Conservation (phyloP, 1,284 basidiomycete species). For the Boletellus deceptivus region DNA sequence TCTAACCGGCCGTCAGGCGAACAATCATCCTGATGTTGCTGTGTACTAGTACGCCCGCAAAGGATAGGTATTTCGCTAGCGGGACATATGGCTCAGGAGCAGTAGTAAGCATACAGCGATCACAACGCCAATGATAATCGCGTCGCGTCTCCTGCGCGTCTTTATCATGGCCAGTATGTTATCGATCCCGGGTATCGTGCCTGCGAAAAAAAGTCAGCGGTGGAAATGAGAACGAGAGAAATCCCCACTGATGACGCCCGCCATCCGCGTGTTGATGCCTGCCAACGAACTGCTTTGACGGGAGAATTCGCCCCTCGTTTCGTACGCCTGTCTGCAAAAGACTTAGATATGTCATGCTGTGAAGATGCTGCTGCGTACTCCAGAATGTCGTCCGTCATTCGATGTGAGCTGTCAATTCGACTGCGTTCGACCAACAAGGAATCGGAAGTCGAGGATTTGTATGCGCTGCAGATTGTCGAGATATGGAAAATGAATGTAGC, state of each 20-base stretch:
- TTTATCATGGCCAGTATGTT: conserved; percentile 91
- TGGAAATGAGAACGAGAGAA: not conserved
- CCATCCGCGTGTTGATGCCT: conserved; percentile 82
- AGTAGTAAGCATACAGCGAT: conserved; percentile 83
- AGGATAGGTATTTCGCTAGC: conserved; percentile 25
- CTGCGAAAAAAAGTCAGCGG: conserved; percentile 37
- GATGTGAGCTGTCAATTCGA: conserved; percentile 88
- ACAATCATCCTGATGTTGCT: not conserved
- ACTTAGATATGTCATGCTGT: conserved; percentile 8
- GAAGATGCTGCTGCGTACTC: conserved; percentile 54
- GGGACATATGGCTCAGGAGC: conserved; percentile 76
- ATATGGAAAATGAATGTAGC: not conserved
- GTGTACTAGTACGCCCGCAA: not conserved
- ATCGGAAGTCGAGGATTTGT: conserved; percentile 88
- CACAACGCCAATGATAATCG: conserved; percentile 84
- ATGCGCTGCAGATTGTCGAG: conserved; percentile 51
- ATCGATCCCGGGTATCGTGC: conserved; percentile 91
- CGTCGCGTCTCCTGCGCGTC: conserved; percentile 84
- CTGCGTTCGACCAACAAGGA: conserved; percentile 85
- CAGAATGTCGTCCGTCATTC: conserved; percentile 92
- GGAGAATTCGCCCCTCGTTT: conserved; percentile 93
- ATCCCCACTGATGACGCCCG: conserved; percentile 72
- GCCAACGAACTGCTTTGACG: conserved; percentile 76
- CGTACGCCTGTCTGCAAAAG: conserved; percentile 86
- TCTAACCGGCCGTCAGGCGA: not conserved